These are phyloP conservation scores for Kuraishia capsulata DNA, from an alignment of 805 yeast species.

Conservation along the genomic window DNA sequence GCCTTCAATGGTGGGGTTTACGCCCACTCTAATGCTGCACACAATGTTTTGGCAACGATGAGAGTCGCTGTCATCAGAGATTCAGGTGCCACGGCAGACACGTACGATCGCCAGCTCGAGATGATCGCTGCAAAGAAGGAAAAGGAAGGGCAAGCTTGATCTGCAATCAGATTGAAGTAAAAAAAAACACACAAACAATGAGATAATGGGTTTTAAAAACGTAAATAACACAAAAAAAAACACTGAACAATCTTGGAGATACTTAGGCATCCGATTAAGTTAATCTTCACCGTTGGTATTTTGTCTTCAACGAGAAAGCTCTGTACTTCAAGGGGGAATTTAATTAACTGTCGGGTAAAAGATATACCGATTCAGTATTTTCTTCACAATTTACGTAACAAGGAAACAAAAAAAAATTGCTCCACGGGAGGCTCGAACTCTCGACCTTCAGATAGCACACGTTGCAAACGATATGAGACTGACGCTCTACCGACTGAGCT, in stretches of 20 bases:
- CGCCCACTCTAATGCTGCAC: slow-evolving; percentile 88
- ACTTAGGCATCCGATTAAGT: too few species aligned
- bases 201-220: neutral
- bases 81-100: slow-evolving; percentile 47
- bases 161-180: neutral
- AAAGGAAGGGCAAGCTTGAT: neutral
- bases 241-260: neutral
- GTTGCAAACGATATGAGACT: slow-evolving; percentile 8
- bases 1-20: slow-evolving; percentile 96
- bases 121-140: slow-evolving; percentile 4
- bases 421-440: slow-evolving; percentile 7
- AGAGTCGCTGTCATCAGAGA: slow-evolving; percentile 75
- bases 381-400: too few species aligned
- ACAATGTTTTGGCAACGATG: slow-evolving; percentile 78
- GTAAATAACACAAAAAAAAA: neutral
- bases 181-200: too few species aligned
- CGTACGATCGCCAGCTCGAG: slow-evolving; percentile 36
- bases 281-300: too few species aligned
- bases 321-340: too few species aligned
- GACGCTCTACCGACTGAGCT: slow-evolving; percentile 13
- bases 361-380: too few species aligned
- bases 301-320: too few species aligned
- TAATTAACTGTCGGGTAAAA: too few species aligned
- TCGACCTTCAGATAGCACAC: slow-evolving; percentile 7
- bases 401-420: slow-evolving; percentile 4